Evolutionary conservation across 192 early-diverging fungal genomes (phyloP).

Genomic region (Coemansia sp.): DNA sequence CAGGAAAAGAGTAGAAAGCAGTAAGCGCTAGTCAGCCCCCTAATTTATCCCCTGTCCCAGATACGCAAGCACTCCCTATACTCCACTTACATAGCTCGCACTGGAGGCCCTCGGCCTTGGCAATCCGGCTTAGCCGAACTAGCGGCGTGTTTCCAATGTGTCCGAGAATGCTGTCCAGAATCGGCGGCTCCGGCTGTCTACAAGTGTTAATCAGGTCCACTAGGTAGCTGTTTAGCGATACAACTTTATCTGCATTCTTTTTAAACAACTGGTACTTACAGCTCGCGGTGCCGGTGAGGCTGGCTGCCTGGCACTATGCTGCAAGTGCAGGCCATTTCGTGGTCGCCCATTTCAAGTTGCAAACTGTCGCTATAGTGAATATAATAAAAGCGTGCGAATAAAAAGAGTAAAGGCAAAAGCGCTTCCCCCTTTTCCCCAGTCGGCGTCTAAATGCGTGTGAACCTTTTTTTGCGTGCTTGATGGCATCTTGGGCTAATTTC

Average conservation of each 20-base stretch:
- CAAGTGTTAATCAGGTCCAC: background rate
- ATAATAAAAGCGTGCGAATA: background rate
- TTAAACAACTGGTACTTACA: constrained; percentile 24
- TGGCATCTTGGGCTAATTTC: background rate
- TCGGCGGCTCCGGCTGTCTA: constrained; percentile 70
- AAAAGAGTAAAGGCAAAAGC: background rate
- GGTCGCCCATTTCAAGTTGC: constrained; percentile 30
- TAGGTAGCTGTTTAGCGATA: background rate
- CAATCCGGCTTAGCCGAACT: constrained; percentile 88
- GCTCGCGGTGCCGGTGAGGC: constrained; percentile 50
- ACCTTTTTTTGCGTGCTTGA: background rate
- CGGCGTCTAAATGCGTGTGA: background rate
- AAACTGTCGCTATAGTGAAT: background rate
- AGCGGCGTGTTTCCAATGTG: constrained; percentile 97
- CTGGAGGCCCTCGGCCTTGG: constrained; percentile 83
- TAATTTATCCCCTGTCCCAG: background rate
- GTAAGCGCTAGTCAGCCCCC: background rate
- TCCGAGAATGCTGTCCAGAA: constrained; percentile 86
- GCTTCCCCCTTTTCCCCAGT: background rate
- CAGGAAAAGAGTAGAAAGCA: background rate
- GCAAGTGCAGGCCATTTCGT: constrained; percentile 53
- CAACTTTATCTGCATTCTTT: background rate
- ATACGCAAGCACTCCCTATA: background rate
- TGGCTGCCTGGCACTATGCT: constrained; percentile 40
- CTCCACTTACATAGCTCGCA: constrained; percentile 74